phyloP scores from a whole-genome alignment of 805 yeast genomes.

The Hanseniaspora meyeri region DNA sequence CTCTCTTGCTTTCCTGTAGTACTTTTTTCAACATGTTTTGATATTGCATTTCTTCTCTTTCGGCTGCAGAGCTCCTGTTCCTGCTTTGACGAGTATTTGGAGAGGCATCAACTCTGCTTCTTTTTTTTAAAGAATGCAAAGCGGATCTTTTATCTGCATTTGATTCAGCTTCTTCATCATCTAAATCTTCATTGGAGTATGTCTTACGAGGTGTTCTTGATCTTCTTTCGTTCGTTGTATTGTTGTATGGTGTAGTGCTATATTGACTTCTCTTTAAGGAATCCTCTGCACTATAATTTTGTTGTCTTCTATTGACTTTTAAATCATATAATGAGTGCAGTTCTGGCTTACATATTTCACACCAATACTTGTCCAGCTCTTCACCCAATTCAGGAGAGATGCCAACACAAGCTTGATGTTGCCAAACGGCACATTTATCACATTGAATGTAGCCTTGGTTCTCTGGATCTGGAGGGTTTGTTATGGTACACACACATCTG shows the following conservation, averaged over 20 bases:
- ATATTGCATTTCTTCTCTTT: constrained; percentile 35
- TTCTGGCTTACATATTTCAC: constrained; percentile 83
- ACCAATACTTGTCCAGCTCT: constrained; percentile 82
- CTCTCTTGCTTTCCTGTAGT: constrained; percentile 31
- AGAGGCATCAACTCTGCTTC: background rate
- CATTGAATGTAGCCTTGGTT: constrained; percentile 68
- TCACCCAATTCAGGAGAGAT: constrained; percentile 44
- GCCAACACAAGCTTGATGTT: constrained; percentile 93
- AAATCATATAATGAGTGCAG: constrained; percentile 37
- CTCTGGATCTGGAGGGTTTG: constrained; percentile 33
- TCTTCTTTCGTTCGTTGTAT: constrained; percentile 17
- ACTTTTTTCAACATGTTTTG: constrained; percentile 33
- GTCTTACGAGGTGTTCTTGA: constrained; percentile 22
- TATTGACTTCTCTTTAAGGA: constrained; percentile 41
- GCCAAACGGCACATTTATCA: constrained; percentile 92
- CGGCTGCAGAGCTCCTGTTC: constrained; percentile 25
- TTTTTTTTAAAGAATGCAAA: background rate
- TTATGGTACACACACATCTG: constrained; percentile 34
- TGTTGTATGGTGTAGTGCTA: constrained; percentile 26
- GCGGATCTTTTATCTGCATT: background rate
- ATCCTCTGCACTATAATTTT: constrained; percentile 37
- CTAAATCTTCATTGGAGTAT: constrained; percentile 15
- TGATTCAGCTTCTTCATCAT: constrained; percentile 14
- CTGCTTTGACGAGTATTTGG: constrained; percentile 4
- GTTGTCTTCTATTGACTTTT: constrained; percentile 21